Evolutionary conservation across 2,329 filamentous ascomycete species (phyloP).

Genomic region (Grosmannia clavigera): DNA sequence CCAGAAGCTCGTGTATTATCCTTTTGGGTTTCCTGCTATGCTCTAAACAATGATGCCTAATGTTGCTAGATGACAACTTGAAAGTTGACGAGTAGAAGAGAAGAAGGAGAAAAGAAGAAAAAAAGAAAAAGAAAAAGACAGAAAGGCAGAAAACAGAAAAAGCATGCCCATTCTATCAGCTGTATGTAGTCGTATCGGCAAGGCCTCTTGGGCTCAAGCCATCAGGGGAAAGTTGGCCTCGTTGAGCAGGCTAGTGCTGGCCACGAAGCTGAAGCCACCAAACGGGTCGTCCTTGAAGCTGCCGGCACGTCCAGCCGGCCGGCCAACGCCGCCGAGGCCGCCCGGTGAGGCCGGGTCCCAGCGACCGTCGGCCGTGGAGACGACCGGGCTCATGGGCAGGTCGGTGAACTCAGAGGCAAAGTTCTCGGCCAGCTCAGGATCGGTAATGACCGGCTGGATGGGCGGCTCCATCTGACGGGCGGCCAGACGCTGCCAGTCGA

Average conservation of each 20-base stretch:
- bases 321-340: not conserved
- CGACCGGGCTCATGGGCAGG: conserved; percentile 63
- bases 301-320: not conserved
- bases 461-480: conserved; percentile 74
- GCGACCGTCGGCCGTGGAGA: conserved; percentile 22
- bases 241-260: conserved; percentile 39
- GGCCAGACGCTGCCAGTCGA: conserved; percentile 84
- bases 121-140: not conserved
- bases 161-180: not conserved
- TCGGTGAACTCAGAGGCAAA: conserved; percentile 89
- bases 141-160: too few species aligned
- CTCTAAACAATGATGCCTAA: not conserved
- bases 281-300: conserved; percentile 43
- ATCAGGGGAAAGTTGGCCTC: conserved; percentile 29
- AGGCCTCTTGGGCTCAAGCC: not conserved
- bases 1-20: not conserved
- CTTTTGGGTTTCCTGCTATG: not conserved
- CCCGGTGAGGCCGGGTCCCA: conserved; percentile 1
- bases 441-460: conserved; percentile 86
- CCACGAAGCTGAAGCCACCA: conserved; percentile 53
- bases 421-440: conserved; percentile 93
- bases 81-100: not conserved
- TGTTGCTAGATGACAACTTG: not conserved
- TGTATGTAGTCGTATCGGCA: not conserved
- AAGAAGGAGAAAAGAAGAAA: not conserved